Conservation (phyloP, 2,329 filamentous ascomycete genomes). For the Talaromyces pinophilus region DNA sequence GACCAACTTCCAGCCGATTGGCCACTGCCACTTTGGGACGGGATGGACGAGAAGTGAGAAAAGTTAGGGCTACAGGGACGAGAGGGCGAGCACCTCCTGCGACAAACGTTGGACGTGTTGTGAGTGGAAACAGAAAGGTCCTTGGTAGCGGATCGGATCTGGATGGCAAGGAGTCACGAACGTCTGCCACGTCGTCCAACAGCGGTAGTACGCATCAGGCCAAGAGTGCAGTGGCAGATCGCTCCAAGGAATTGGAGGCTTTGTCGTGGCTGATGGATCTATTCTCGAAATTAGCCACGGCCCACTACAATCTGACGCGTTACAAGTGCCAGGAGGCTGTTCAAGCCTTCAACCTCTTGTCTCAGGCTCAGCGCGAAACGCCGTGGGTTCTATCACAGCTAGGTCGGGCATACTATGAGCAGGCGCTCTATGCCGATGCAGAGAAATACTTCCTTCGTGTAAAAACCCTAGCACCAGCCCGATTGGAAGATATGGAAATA, state of each 20-base stretch:
- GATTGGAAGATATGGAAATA: slow-evolving; percentile 93
- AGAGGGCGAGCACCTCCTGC: slow-evolving; percentile 66
- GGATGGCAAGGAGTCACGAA: slow-evolving; percentile 63
- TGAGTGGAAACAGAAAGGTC: slow-evolving; percentile 86
- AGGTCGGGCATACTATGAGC: slow-evolving; percentile 88
- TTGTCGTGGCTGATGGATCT: slow-evolving; percentile 76
- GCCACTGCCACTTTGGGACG: slow-evolving; percentile 62
- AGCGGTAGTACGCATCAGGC: slow-evolving; percentile 32
- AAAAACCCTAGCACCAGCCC: slow-evolving; percentile 74
- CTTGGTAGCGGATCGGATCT: slow-evolving; percentile 59
- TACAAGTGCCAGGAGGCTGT: slow-evolving; percentile 80
- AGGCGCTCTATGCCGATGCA: slow-evolving; percentile 79
- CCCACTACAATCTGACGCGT: slow-evolving; percentile 74
- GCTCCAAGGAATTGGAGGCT: slow-evolving; percentile 70
- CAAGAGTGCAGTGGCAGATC: slow-evolving; percentile 50
- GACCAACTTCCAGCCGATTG: slow-evolving; percentile 64
- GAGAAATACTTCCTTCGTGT: slow-evolving; percentile 83
- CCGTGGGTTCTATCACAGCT: slow-evolving; percentile 92
- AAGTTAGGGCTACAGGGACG: slow-evolving; percentile 72
- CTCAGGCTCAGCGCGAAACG: slow-evolving; percentile 77
- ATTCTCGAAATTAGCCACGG: slow-evolving; percentile 76
- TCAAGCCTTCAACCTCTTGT: slow-evolving; percentile 69
- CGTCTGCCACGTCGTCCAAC: slow-evolving; percentile 35
- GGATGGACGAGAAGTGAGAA: slow-evolving; percentile 75
- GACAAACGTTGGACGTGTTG: slow-evolving; percentile 77